Conservation (phyloP, 169 alveolate species). For the Babesia bigemina region DNA sequence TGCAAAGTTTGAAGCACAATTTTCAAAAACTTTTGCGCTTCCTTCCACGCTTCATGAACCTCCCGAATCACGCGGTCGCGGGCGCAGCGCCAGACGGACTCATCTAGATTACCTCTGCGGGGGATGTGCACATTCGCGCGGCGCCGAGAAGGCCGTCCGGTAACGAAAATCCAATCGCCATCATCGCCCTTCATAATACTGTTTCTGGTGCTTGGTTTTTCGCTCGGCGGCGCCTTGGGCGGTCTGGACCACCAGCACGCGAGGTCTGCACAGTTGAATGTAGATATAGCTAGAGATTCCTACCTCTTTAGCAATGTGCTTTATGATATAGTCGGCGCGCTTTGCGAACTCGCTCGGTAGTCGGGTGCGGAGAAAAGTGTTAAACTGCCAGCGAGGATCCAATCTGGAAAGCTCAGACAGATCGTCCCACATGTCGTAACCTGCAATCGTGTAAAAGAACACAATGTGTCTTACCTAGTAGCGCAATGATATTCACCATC, state of each 20-base stretch:
- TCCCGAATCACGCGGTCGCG: slow-evolving; percentile 6
- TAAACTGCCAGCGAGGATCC: slow-evolving; percentile 74
- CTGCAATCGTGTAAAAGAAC: slow-evolving; percentile 27
- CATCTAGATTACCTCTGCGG: slow-evolving; percentile 23
- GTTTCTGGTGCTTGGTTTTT: slow-evolving; percentile 7
- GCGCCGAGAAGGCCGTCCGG: neutral
- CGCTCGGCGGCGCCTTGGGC: slow-evolving; percentile 34
- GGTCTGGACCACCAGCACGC: slow-evolving; percentile 10
- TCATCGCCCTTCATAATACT: slow-evolving; percentile 14
- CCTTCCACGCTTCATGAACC: neutral
- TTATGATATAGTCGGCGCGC: slow-evolving; percentile 79
- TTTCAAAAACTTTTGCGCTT: slow-evolving; percentile 11
- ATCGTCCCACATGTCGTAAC: slow-evolving; percentile 82
- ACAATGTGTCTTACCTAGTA: slow-evolving; percentile 49
- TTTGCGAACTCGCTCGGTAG: slow-evolving; percentile 71
- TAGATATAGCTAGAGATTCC: neutral
- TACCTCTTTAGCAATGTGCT: slow-evolving; percentile 76
- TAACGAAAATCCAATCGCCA: slow-evolving; percentile 9
- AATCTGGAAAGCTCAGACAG: slow-evolving; percentile 62
- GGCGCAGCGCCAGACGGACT: slow-evolving; percentile 1
- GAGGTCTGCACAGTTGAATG: slow-evolving; percentile 2
- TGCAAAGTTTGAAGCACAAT: neutral
- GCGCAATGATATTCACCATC: slow-evolving; percentile 71
- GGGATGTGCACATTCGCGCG: neutral
- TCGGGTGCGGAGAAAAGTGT: slow-evolving; percentile 78